Evolutionary conservation across 805 yeast genomes (phyloP).

Genomic region (Yarrowia sp.): DNA sequence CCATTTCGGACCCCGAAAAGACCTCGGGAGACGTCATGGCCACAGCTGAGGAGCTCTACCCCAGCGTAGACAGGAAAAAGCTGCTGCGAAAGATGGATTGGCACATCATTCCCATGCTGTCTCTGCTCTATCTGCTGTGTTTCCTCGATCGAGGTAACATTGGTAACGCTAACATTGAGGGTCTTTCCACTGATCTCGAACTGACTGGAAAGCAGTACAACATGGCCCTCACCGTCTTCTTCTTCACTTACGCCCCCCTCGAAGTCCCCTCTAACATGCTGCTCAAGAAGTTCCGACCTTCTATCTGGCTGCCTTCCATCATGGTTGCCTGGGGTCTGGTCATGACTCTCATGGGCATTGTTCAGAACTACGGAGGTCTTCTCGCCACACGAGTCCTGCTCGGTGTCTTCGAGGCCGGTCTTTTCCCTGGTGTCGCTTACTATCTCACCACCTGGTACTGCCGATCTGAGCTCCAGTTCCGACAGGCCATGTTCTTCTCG

Average conservation of each 20-base stretch:
- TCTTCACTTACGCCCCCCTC: slow-evolving; percentile 44
- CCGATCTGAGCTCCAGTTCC: slow-evolving; percentile 52
- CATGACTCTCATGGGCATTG: slow-evolving; percentile 50
- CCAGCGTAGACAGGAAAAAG: slow-evolving; percentile 39
- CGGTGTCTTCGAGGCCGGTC: slow-evolving; percentile 55
- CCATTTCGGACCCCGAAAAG: slow-evolving; percentile 33
- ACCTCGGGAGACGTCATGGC: slow-evolving; percentile 3
- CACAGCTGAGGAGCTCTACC: slow-evolving; percentile 41
- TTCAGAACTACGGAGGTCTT: slow-evolving; percentile 48
- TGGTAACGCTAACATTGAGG: slow-evolving; percentile 61
- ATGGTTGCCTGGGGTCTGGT: slow-evolving; percentile 52
- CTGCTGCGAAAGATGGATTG: slow-evolving; percentile 53
- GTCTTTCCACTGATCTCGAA: slow-evolving; percentile 54
- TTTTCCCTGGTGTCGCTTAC: slow-evolving; percentile 55
- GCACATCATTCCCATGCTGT: slow-evolving; percentile 57
- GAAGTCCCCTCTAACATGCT: slow-evolving; percentile 45
- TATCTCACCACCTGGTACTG: slow-evolving; percentile 49
- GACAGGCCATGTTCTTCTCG: slow-evolving; percentile 53
- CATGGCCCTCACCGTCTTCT: slow-evolving; percentile 56
- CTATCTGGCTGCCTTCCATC: slow-evolving; percentile 48
- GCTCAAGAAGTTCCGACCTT: slow-evolving; percentile 51
- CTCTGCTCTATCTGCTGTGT: slow-evolving; percentile 57
- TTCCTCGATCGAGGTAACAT: slow-evolving; percentile 61
- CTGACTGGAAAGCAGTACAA: slow-evolving; percentile 48
- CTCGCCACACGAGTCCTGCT: slow-evolving; percentile 52